phyloP scores from a whole-genome alignment of 202 grass and related monocot species.

The Zoysia matrella region DNA sequence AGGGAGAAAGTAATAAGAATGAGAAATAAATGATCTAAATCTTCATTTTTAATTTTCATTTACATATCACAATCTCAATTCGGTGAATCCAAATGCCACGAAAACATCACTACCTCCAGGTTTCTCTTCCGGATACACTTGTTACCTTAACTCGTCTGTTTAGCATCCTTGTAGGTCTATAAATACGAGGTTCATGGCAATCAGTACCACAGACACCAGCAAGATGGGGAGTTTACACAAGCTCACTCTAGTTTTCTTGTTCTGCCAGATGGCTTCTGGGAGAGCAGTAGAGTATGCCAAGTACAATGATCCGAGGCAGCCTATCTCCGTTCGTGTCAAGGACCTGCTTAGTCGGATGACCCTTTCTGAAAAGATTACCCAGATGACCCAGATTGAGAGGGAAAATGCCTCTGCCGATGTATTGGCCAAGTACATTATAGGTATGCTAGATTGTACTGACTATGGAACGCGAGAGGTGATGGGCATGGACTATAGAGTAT shows the following conservation, averaged over 20 bases:
- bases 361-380: no score
- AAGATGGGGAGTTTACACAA: constrained; percentile 51
- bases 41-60: no score
- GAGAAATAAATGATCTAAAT: no score
- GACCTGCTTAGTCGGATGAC: no score
- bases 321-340: no score
- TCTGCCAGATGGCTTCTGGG: constrained; percentile 25
- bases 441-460: constrained; percentile 28
- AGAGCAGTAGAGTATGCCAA: constrained; percentile 51
- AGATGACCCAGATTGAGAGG: neutral
- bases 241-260: constrained; percentile 44
- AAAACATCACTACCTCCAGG: no score
- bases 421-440: constrained; percentile 75
- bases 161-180: constrained; percentile 25
- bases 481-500: no score
- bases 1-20: no score
- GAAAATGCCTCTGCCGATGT: constrained; percentile 60
- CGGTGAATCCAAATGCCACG: no score
- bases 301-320: constrained; percentile 24
- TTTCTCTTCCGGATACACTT: no score
- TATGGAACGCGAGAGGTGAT: neutral
- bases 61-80: no score
- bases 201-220: constrained; percentile 5
- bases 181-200: constrained; percentile 33
- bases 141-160: neutral